phyloP scores from a whole-genome alignment of 441 rosid species.

The Pelargonium cotyledonis region DNA sequence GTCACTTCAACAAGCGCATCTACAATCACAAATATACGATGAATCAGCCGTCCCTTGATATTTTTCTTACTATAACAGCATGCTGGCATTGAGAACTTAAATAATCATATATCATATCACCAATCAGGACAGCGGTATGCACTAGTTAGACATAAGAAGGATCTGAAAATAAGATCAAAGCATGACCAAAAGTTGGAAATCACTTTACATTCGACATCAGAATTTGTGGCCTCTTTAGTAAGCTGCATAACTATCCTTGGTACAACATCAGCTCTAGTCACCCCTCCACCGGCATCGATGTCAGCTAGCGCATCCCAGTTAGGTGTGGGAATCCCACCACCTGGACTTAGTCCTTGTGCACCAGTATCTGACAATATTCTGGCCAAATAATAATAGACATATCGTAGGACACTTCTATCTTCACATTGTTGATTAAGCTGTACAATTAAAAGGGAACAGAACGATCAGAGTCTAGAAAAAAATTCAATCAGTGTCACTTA shows the following conservation, averaged over 20 bases:
- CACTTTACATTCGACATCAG: constrained; percentile 70
- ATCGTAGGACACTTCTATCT: constrained; percentile 84
- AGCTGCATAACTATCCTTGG: constrained; percentile 83
- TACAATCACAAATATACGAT: background rate
- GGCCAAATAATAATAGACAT: constrained; percentile 96
- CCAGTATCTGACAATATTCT: constrained; percentile 88
- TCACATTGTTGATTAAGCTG: constrained; percentile 98
- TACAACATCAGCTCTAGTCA: constrained; percentile 96
- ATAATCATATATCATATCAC: background rate
- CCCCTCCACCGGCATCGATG: constrained; percentile 96
- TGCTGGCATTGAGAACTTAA: background rate
- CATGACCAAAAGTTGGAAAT: constrained; percentile 13
- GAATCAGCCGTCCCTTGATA: background rate
- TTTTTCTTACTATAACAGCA: background rate
- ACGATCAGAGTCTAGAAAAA: background rate
- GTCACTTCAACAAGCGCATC: background rate
- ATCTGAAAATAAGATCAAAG: constrained; percentile 6
- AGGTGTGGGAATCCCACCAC: constrained; percentile 99
- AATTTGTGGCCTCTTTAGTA: constrained; percentile 60
- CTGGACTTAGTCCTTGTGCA: constrained; percentile 82
- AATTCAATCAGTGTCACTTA: constrained; percentile 2
- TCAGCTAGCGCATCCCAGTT: constrained; percentile 99
- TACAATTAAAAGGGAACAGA: constrained; percentile 15
- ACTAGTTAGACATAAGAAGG: background rate
- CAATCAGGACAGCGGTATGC: background rate